Conservation (phyloP, 768 basidiomycete species). For the Artomyces pyxidatus region DNA sequence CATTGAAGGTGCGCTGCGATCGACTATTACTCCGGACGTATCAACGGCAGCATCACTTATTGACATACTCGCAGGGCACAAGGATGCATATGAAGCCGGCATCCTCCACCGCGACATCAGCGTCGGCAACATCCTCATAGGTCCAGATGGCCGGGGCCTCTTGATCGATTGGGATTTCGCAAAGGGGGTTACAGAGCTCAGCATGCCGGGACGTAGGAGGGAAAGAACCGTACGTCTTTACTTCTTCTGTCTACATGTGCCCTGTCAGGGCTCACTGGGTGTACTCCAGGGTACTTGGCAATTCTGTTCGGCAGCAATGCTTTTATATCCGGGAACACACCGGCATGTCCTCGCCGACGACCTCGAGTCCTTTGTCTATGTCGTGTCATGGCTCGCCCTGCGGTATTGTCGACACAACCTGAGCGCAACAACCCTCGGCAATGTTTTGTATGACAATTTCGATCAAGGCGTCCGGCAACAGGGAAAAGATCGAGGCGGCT, state of each 20-base stretch:
- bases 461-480: no score
- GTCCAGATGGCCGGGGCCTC: background rate
- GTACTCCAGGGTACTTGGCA: background rate
- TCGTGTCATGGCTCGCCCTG: no score
- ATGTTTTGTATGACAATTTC: no score
- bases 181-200: background rate
- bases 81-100: background rate
- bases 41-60: background rate
- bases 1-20: background rate
- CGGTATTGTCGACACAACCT: no score
- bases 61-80: background rate
- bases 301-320: background rate
- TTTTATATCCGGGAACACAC: background rate
- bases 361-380: background rate
- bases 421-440: no score
- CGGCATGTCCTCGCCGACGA: background rate
- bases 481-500: no score
- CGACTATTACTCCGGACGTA: background rate
- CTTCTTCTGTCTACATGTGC: background rate
- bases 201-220: background rate
- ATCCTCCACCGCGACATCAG: constrained; percentile 5
- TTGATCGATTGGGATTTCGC: constrained; percentile 3
- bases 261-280: background rate
- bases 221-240: background rate
- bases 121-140: constrained; percentile 5